Base-by-base conservation (phyloP, 352 stramenopile genomes). In the Pythium aristosporum region DNA sequence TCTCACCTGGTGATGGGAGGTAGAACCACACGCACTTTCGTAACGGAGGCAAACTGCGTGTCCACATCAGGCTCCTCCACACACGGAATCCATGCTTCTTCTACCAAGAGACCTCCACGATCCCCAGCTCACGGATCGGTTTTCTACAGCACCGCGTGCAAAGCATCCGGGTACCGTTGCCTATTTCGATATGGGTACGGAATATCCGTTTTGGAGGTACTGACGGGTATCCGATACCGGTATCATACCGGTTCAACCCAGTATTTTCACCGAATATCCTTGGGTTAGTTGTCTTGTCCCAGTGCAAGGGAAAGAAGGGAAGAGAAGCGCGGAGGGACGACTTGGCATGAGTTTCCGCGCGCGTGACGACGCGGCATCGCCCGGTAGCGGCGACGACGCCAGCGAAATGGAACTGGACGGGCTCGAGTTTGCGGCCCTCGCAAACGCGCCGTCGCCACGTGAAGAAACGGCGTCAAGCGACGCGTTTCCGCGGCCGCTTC, bases 301-400 rank as follows among this genome's bases (percentile, higher is more conserved):
- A 15, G n/a, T 30, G n/a, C 5, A 50, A 15, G 6, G 44, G n/a
- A 49, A 11, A 30, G 7, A n/a, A 50, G 7, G n/a, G n/a, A 50
- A 21, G 6, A 21, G n/a, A n/a, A 47, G 11, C 41, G 41, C 16
- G 15, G 41, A 15, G 41, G 34, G 34, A 39, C 2, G 2, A 10
- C 11, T 39, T 39, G 8, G 36, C 6, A 67, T 67, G 61, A 67
- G 61, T 23, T 56, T 52, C 53, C 52, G 61, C 61, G 53, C 53
- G 28, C 53, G 42, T 53, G 44, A 67, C 25, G 61, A 58, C 54
- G 41, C 53, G 28, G 0, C 50, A 10, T 5, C 15, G 30, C 42
- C 43, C 4, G 12, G 44, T 15, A 23, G 44, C 36, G 37, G 50
- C 46, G 43, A 36, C 9, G 20, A 21, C 5, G 53, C 21, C 3